Evolutionary conservation across 352 stramenopile species (phyloP), one percentile per base, ranked within the genome.

Genomic region (Plasmopara muralis): DNA sequence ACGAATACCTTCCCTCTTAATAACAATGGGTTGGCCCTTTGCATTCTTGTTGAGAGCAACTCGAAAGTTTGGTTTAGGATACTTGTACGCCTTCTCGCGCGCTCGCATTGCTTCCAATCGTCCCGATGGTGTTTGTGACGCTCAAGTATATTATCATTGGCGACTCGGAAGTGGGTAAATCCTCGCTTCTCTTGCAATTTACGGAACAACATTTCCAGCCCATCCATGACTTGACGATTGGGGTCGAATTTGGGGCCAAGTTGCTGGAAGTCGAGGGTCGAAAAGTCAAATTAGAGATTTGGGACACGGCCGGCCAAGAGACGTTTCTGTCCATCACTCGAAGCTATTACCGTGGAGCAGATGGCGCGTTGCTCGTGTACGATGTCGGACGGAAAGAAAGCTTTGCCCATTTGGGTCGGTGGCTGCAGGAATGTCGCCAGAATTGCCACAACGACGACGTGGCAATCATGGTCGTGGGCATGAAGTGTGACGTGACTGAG

Each of bases 231-330:
- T 72, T 95, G 51, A 96, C 87, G 18, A 95, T 96, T 57, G 87
- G 87, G 54, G 87, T 96, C 18, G 87, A 96, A 66, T 96, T 95
- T 56, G 87, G 84, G 13, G 79, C 83, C 31, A 95, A 95, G 65
- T 64, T 94, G 45, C 70, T 93, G 1, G 70, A 89, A 40, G 70
- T 96, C 40, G 82, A 93, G 43, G 75, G 77, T 13, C 70, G 79
- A 37, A 83, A 94, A 50, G 80, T 95, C 16, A 96, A 96, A 65
- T 75, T 96, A 20, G 81, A 95, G 74, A 96, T 96, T 39, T 96
- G 87, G 87, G 87, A 96, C 56, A 96, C 87, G 1, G 87, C 87
- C 13, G 87, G 87, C 3, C 86, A 95, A 59, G 87, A 96, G 52
- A 89, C 80, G 0, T 96, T 95, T 59, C 66, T 93, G 10, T 89